Base-by-base conservation (phyloP, 352 stramenopile genomes). In the Aphanomyces euteiches region DNA sequence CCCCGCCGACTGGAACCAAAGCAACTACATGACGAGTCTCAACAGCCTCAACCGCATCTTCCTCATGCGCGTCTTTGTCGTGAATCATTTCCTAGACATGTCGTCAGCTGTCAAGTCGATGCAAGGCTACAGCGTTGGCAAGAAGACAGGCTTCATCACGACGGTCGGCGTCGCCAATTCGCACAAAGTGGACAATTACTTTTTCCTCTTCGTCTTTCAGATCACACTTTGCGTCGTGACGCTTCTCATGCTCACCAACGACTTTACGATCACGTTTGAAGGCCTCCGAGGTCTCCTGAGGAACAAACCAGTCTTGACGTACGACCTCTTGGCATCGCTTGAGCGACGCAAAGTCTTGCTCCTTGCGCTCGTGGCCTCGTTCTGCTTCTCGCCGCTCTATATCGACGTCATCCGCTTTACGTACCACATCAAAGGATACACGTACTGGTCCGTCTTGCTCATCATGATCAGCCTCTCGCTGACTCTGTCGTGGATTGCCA, bases 341-440 rank as follows among this genome's bases (percentile, higher is more conserved):
- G 64, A 70, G 47, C 64, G 48, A 19, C 64, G 64, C n/a, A 70
- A 70, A 47, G n/a, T 63, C 21, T 47, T 70, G 17, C 12, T 70
- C 7, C n/a, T 70, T 28, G 13, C 19, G 5, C 54, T 61, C 54
- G 21, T 61, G 1, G 39, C 28, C 54, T 45, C 54, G n/a, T 61
- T 61, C 54, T 61, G 39, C 54, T 61, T 61, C 28, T 61, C 3
- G 1, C 54, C 54, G 5, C 21, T 61, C 6, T 61, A 61, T 37
- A 37, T 37, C 54, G 54, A 61, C 21, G 54, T 37, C 19, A 61
- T 61, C n/a, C 54, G 54, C 28, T 61, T 45, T 37, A 61, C 19
- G 8, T 61, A 61, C 28, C 28, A 13, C 17, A 37, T 41, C 17
- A 61, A 19, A 7, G 54, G 54, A 12, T 39, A 61, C 34, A 28